A percentile compares a stretch with the other conserved stretches of the same genome.
Evolutionary conservation across 495 filamentous ascomycete genomes (phyloP).

Genomic region (Aspergillus bertholletiae): DNA sequence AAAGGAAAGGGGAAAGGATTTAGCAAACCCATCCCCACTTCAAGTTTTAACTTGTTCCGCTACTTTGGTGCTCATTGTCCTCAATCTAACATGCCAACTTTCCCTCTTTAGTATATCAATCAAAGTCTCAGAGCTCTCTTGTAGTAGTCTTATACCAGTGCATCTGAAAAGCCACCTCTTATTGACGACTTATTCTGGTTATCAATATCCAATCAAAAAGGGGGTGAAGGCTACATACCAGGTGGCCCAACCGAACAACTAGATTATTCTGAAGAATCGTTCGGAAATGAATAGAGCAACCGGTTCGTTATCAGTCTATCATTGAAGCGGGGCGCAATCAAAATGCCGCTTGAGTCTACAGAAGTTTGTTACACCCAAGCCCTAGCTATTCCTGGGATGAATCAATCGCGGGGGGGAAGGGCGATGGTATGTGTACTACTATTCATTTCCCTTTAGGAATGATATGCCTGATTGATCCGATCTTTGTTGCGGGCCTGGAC

Average conservation of each 20-base stretch:
- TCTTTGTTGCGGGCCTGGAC: background rate
- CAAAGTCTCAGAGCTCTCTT: background rate
- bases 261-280: background rate
- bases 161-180: background rate
- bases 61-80: background rate
- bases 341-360: background rate
- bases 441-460: background rate
- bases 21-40: background rate
- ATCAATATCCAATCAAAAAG: too few species aligned
- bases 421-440: too few species aligned
- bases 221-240: too few species aligned
- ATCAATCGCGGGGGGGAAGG: background rate
- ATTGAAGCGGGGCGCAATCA: background rate
- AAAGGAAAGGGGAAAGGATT: background rate
- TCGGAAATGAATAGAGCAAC: background rate
- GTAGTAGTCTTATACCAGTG: background rate
- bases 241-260: background rate
- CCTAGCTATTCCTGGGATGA: background rate
- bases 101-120: constrained; percentile 3
- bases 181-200: constrained; percentile 3
- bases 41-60: background rate
- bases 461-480: background rate
- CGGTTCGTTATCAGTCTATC: background rate
- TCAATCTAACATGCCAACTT: background rate
- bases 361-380: background rate